Evolutionary conservation across 148 eudicot genomes (phyloP), one percentile per base, ranked within the genome.

Genomic region (Talinum fruticosum): DNA sequence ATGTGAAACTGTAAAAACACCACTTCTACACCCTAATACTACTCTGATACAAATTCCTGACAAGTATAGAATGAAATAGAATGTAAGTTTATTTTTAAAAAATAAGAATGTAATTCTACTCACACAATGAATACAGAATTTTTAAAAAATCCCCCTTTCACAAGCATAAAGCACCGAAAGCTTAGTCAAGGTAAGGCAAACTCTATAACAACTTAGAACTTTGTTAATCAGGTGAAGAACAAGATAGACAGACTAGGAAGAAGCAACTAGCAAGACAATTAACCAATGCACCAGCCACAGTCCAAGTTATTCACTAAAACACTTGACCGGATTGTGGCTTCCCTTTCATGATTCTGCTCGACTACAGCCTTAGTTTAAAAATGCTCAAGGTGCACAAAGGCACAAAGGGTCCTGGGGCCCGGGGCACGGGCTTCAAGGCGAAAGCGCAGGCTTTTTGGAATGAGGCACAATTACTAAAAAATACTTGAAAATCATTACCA

Each of bases 41-140:
- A 67, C 57, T 29, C 67, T 66, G 37, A 36, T 19, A 23, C 44
- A 53, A 53, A 33, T 33, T 59, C 59, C 78, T 75, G n/a, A 65
- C 49, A n/a, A 67, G 45, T 32, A n/a, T 16, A 45, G 24, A 29
- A 66, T 66, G 10, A 15, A 32, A 26, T 33, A 33, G 45, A 16
- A 10, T 3, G 21, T n/a, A 2, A 75, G 69, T 38, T 51, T 26
- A 62, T 28, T n/a, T n/a, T n/a, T n/a, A n/a, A n/a, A n/a, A n/a
- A n/a, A n/a, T n/a, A n/a, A n/a, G n/a, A n/a, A n/a, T n/a, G n/a
- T n/a, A n/a, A n/a, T n/a, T n/a, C n/a, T 26, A 28, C 7, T 28
- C 66, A 62, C 14, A 10, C 30, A 10, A 28, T 26, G 33, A 5
- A 57, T 23, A 57, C 23, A 57, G 23, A 26, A 57, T 57, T 57